Evolutionary conservation across 148 eudicot species (phyloP).

Genomic region (Spergularia marina): DNA sequence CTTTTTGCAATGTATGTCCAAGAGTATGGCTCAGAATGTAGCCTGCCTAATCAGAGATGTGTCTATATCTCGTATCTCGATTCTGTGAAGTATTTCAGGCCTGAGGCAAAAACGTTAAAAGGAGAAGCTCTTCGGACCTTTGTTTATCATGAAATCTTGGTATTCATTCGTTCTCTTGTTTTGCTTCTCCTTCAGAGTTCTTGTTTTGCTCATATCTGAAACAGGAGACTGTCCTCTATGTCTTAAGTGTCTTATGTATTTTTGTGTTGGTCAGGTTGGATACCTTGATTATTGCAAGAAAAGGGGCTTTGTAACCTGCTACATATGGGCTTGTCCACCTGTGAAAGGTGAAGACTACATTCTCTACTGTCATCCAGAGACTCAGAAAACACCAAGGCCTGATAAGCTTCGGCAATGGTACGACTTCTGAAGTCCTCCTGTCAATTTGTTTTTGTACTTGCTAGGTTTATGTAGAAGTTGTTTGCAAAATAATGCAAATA

Average conservation of each 20-base stretch:
- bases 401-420: slow-evolving; percentile 82
- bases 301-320: slow-evolving; percentile 80
- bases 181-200: neutral
- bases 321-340: slow-evolving; percentile 96
- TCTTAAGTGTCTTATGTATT: neutral
- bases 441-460: neutral
- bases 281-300: slow-evolving; percentile 94
- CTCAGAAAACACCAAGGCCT: slow-evolving; percentile 72
- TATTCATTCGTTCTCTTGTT: slow-evolving; percentile 21
- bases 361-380: slow-evolving; percentile 78
- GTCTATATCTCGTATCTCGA: slow-evolving; percentile 84
- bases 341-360: slow-evolving; percentile 78
- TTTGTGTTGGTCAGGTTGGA: slow-evolving; percentile 51
- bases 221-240: neutral
- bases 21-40: slow-evolving; percentile 81
- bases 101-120: slow-evolving; percentile 54
- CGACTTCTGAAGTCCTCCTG: slow-evolving; percentile 10
- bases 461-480: neutral
- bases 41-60: slow-evolving; percentile 73
- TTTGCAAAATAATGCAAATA: neutral
- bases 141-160: slow-evolving; percentile 91
- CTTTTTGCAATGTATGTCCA: slow-evolving; percentile 88
- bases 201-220: neutral
- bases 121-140: slow-evolving; percentile 94
- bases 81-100: slow-evolving; percentile 88